These are phyloP conservation scores for Mucor racemosus DNA, from an alignment of 371 early-diverging fungal genomes.

Conservation along the genomic window DNA sequence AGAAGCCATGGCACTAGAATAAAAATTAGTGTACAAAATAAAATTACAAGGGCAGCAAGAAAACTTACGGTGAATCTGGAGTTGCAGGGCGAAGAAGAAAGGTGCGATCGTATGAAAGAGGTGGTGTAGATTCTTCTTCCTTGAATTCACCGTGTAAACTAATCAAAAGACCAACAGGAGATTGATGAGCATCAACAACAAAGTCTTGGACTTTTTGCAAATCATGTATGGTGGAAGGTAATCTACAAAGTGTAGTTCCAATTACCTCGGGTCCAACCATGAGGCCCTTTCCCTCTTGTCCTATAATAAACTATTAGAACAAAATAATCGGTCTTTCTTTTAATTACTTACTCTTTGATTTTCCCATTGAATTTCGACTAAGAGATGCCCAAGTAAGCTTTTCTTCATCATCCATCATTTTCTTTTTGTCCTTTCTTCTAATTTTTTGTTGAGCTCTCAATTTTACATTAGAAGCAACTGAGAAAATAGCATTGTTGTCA, in stretches of 20 bases:
- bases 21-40: not conserved
- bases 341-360: constrained; percentile 34
- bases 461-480: constrained; percentile 34
- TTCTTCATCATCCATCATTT: constrained; percentile 39
- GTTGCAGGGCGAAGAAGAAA: constrained; percentile 58
- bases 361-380: constrained; percentile 35
- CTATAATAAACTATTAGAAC: constrained; percentile 13
- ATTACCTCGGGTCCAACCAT: constrained; percentile 46
- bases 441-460: constrained; percentile 34
- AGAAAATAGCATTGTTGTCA: constrained; percentile 36
- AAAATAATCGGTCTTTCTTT: not conserved
- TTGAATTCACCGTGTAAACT: constrained; percentile 63
- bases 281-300: constrained; percentile 36
- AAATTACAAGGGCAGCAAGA: not conserved
- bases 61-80: constrained; percentile 54
- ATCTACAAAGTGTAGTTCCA: constrained; percentile 32
- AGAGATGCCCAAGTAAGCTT: constrained; percentile 30
- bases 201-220: constrained; percentile 46
- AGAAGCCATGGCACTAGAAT: constrained; percentile 41
- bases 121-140: constrained; percentile 39
- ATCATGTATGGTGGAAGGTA: constrained; percentile 57
- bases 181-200: constrained; percentile 61
- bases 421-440: constrained; percentile 40
- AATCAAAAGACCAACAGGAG: constrained; percentile 35
- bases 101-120: constrained; percentile 58